phyloP scores from a whole-genome alignment of 1,139 yeast species.

The Suhomyces anneliseae region DNA sequence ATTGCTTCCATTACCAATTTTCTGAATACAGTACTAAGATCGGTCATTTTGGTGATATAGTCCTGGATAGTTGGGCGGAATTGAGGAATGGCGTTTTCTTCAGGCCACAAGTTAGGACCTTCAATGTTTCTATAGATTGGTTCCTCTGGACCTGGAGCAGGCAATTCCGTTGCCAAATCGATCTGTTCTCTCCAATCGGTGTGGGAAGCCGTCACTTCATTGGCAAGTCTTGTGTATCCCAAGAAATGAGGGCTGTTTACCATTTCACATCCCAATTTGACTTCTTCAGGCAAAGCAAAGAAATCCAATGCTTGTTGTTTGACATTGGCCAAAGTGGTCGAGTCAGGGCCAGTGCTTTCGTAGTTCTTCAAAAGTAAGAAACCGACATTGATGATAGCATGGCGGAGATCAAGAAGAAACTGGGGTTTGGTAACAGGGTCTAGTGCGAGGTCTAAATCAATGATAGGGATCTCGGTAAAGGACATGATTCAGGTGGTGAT shows the following conservation, averaged over 20 bases:
- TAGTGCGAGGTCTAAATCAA: conserved; percentile 34
- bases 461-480: conserved; percentile 32
- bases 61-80: conserved; percentile 46
- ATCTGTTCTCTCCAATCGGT: conserved; percentile 70
- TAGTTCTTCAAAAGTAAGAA: conserved; percentile 56
- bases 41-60: conserved; percentile 50
- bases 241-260: conserved; percentile 62
- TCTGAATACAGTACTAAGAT: conserved; percentile 43
- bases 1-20: conserved; percentile 55
- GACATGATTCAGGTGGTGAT: conserved; percentile 17
- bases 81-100: conserved; percentile 45
- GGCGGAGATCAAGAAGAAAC: conserved; percentile 46
- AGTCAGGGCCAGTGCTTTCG: conserved; percentile 32
- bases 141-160: conserved; percentile 44
- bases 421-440: conserved; percentile 41
- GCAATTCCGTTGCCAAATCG: conserved; percentile 63
- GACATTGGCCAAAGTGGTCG: conserved; percentile 38
- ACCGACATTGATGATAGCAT: conserved; percentile 62
- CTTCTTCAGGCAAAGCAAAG: conserved; percentile 53
- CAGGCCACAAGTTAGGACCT: conserved; percentile 69
- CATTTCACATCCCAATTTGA: conserved; percentile 58
- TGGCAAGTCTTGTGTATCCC: conserved; percentile 66
- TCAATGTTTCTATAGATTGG: conserved; percentile 59
- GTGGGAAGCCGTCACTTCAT: conserved; percentile 60
- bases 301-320: conserved; percentile 46